Conservation (phyloP, 2,329 filamentous ascomycete genomes). For the Colletotrichum sp. region DNA sequence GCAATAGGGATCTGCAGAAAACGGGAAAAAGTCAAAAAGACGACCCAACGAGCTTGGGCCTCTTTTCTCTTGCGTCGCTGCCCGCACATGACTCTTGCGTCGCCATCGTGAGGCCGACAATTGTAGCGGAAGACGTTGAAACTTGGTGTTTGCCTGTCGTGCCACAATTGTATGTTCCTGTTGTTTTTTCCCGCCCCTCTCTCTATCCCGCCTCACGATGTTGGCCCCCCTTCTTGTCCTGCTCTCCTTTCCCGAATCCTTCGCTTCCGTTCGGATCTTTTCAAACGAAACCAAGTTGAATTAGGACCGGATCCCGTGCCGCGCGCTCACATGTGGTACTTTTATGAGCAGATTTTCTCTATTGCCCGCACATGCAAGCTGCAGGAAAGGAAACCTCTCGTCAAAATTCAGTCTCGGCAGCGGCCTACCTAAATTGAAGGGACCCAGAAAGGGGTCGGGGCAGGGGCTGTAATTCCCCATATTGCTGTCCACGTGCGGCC, state of each 20-base stretch:
- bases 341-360: slow-evolving; percentile 3
- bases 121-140: not conserved
- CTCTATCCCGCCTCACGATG: not conserved
- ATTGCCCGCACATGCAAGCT: not conserved
- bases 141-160: not conserved
- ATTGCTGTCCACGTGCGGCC: not conserved
- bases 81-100: not conserved
- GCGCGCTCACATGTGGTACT: not conserved
- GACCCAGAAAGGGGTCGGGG: slow-evolving; percentile 3
- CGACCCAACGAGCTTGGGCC: not conserved
- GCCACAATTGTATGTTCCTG: not conserved
- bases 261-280: not conserved
- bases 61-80: not conserved
- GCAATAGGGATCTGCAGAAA: slow-evolving; percentile 13
- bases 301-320: not conserved
- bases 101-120: not conserved
- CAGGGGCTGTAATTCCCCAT: slow-evolving; percentile 1
- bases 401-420: not conserved
- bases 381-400: not conserved
- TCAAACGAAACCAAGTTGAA: not conserved
- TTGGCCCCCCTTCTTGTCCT: not conserved
- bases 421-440: slow-evolving; percentile 6
- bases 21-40: not conserved
- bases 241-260: not conserved
- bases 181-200: not conserved